Conservation (phyloP, 306 rosid genomes). For the Dryas octopetala region DNA sequence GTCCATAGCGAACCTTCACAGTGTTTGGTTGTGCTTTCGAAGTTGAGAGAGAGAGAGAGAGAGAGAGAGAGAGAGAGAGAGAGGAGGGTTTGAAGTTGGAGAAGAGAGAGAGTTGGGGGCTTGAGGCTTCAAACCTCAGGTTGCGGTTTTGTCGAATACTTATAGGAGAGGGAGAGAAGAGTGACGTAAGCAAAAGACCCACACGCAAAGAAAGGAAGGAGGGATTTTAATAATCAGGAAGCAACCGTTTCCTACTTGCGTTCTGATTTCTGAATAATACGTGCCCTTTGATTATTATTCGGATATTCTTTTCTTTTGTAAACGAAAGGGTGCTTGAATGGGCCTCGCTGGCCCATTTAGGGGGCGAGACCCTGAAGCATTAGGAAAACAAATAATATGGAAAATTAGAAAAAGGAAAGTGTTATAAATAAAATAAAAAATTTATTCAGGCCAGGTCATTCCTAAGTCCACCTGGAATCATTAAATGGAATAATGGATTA, state of each 20-base stretch:
- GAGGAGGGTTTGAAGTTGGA: neutral
- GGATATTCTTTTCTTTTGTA: constrained; percentile 26
- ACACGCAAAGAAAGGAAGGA: constrained; percentile 32
- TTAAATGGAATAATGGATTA: neutral
- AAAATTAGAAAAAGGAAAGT: too few relatives aligned
- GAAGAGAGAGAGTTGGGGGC: neutral
- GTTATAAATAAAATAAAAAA: neutral
- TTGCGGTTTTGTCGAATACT: constrained; percentile 33
- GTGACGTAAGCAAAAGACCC: constrained; percentile 30
- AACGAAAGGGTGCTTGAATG: neutral
- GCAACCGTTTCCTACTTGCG: too few relatives aligned
- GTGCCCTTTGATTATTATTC: constrained; percentile 9
- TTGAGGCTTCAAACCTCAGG: constrained; percentile 38
- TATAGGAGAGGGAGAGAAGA: constrained; percentile 31
- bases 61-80: neutral
- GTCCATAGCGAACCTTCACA: constrained; percentile 19
- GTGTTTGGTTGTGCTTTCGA: neutral
- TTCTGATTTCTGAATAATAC: neutral
- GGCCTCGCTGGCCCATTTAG: constrained; percentile 3
- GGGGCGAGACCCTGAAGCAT: neutral
- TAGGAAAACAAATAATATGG: too few relatives aligned
- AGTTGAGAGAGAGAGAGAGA: neutral
- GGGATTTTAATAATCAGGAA: too few relatives aligned
- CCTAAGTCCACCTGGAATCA: constrained; percentile 4
- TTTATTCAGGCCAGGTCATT: neutral